Base-by-base conservation (phyloP, 768 basidiomycete species). In the Trametes cubensis region DNA sequence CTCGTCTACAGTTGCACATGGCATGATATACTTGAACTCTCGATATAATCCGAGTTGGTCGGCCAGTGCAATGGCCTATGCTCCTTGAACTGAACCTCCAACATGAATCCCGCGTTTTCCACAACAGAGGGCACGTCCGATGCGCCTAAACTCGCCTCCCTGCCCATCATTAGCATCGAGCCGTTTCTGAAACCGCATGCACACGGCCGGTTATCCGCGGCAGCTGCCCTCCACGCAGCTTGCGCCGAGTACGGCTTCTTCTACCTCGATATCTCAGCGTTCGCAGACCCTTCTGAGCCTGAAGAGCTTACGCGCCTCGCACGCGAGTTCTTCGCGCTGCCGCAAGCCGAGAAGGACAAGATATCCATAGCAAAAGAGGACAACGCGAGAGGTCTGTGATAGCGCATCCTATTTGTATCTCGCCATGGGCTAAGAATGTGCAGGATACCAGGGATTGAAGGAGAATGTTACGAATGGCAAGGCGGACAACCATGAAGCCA, bases 381-480 rank as follows among this genome's bases (percentile, higher is more conserved):
- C 72, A 71, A 80, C 63, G 91, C 89, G 1, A 74, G 94, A 81
- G 94, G 94, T 94, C 58, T 41, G 74, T 2, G 17, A 15, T 17
- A 18, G 18, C 25, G 2, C 15, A 26, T 15, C 26, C 26, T 39
- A 51, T 20, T 18, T 6, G 2, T 4, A 45, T 14, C 15, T 13
- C n/a, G 11, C 34, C 34, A 34, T 34, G 34, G 10, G 34, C 52
- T 18, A 38, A 46, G 48, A 55, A 21, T 28, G 8, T 49, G 18
- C 67, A 95, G 94, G 94, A 7, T 96, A 94, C 70, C 85, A 86
- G 48, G 78, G 84, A 51, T 72, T 97, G 30, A 86, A 86, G 60
- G 90, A 95, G 78, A 94, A 95, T 64, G 83, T 95, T 13, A 96
- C 94, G 0, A 86, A 87, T 65, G 91, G 92, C 8, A 88, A 87